Conservation (phyloP, 1,139 yeast species). For the Yamadazyma kanchanaburiensis region DNA sequence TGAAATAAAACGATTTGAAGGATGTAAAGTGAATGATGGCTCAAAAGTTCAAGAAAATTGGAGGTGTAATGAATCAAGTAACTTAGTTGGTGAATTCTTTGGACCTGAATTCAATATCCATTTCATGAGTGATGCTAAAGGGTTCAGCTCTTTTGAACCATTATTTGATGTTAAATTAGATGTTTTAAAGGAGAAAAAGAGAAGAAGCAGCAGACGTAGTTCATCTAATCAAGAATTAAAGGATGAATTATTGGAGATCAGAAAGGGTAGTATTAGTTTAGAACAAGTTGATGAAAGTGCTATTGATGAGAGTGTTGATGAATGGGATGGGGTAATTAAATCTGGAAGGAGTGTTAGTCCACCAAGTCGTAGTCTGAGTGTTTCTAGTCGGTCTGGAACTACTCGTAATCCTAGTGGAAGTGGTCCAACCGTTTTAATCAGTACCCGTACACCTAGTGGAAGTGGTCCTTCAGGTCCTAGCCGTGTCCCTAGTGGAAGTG, state of each 20-base stretch:
- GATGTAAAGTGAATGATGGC: slow-evolving; percentile 18
- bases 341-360: too few species aligned
- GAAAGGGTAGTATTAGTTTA: slow-evolving; percentile 13
- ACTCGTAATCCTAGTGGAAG: too few species aligned
- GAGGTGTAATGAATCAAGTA: slow-evolving; percentile 12
- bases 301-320: slow-evolving; percentile 17
- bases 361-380: too few species aligned
- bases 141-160: slow-evolving; percentile 43
- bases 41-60: slow-evolving; percentile 4
- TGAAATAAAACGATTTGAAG: slow-evolving; percentile 23
- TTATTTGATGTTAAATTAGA: slow-evolving; percentile 39
- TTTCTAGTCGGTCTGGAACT: too few species aligned
- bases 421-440: too few species aligned
- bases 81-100: slow-evolving; percentile 27
- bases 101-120: slow-evolving; percentile 42
- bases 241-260: slow-evolving; percentile 20
- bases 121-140: slow-evolving; percentile 47
- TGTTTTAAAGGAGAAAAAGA: slow-evolving; percentile 11
- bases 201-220: slow-evolving; percentile 30
- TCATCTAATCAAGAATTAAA: slow-evolving; percentile 7
- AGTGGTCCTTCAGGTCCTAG: too few species aligned
- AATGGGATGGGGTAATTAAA: too few species aligned
- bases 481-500: too few species aligned
- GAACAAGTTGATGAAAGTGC: slow-evolving; percentile 8
- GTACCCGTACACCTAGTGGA: too few species aligned